phyloP scores from a whole-genome alignment of 352 stramenopile species.

The Globisporangium camurandrum region DNA sequence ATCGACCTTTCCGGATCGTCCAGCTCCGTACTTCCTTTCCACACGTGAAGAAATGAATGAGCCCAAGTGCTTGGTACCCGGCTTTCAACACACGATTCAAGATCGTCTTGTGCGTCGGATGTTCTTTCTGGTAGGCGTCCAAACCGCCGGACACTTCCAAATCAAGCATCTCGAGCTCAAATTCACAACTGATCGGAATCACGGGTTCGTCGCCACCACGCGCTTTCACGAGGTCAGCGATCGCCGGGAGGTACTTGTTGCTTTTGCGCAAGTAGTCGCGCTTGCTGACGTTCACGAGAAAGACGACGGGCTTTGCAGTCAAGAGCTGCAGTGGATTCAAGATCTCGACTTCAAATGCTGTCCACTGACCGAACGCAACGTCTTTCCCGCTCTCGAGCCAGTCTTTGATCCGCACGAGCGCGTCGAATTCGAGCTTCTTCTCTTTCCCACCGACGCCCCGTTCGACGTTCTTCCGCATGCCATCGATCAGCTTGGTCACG shows the following conservation, averaged over 20 bases:
- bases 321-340: constrained; percentile 90
- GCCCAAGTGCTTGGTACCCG: constrained; percentile 95
- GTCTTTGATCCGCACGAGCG: constrained; percentile 73
- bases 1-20: constrained; percentile 97
- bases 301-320: constrained; percentile 95
- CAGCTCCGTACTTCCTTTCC: constrained; percentile 98
- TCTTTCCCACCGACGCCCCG: constrained; percentile 87
- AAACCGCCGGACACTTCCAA: constrained; percentile 68
- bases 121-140: constrained; percentile 68
- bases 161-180: constrained; percentile 93
- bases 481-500: constrained; percentile 69
- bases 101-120: constrained; percentile 85
- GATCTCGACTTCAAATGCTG: constrained; percentile 80
- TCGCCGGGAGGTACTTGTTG: constrained; percentile 97
- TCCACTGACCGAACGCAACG: constrained; percentile 89
- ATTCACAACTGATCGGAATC: constrained; percentile 97
- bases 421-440: constrained; percentile 93
- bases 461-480: constrained; percentile 86
- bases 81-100: constrained; percentile 97
- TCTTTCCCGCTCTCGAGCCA: constrained; percentile 86
- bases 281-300: constrained; percentile 99
- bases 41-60: constrained; percentile 99
- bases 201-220: constrained; percentile 95
- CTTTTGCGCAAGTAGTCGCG: constrained; percentile 98
- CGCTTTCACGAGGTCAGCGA: constrained; percentile 95